Conservation (phyloP, 179 eudicot genomes). For the Heliamphora pulchella region DNA sequence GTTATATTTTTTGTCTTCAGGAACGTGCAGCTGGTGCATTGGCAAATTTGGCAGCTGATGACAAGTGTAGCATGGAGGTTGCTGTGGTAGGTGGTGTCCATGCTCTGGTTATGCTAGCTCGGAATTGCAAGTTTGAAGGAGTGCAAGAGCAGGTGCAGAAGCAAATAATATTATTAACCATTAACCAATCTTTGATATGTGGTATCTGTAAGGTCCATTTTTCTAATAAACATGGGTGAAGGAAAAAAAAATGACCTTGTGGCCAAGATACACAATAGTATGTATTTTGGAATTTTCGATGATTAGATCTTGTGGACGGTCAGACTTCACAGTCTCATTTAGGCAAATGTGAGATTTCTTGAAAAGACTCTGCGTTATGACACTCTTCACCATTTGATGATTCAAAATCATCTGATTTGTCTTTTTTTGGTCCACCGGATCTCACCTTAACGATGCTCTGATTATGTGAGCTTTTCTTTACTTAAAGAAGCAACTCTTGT, state of each 20-base stretch:
- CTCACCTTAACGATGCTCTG: not conserved
- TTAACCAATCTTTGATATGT: not conserved
- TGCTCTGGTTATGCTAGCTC: slow-evolving; percentile 91
- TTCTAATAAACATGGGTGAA: not conserved
- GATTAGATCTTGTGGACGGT: slow-evolving; percentile 5
- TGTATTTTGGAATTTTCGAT: not conserved
- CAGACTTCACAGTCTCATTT: not conserved
- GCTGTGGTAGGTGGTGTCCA: slow-evolving; percentile 84
- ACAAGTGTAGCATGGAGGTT: slow-evolving; percentile 94
- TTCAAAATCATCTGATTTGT: not conserved
- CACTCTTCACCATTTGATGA: not conserved
- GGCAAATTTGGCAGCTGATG: slow-evolving; percentile 98
- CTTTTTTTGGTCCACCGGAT: not conserved
- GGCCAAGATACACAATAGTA: not conserved
- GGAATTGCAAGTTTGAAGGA: slow-evolving; percentile 80
- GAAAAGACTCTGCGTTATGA: not conserved
- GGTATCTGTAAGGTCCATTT: not conserved
- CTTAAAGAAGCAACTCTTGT: not conserved
- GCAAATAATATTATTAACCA: not conserved
- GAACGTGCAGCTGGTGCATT: slow-evolving; percentile 99
- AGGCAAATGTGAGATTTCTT: not conserved
- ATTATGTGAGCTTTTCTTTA: too few species aligned
- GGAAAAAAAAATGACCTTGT: not conserved
- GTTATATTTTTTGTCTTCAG: slow-evolving; percentile 31
- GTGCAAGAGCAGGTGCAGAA: slow-evolving; percentile 82